Evolutionary conservation across 805 yeast genomes (phyloP).

Genomic region (Phaffomyces thermotolerans): DNA sequence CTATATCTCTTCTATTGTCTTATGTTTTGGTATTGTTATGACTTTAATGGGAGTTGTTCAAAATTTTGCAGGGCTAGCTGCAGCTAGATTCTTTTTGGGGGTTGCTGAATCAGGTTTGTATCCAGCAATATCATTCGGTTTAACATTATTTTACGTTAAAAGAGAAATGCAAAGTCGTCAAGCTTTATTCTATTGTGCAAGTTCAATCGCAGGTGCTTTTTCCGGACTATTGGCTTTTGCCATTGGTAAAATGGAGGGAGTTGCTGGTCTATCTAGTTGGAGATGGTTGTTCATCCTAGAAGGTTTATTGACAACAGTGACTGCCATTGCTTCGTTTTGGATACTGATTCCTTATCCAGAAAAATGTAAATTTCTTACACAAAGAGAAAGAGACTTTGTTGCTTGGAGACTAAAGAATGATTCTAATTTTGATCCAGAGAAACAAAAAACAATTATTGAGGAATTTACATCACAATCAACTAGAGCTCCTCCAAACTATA

Average conservation of each 20-base stretch:
- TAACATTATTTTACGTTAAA: constrained; percentile 33
- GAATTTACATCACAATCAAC: constrained; percentile 3
- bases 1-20: constrained; percentile 40
- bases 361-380: constrained; percentile 34
- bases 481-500: constrained; percentile 6
- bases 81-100: constrained; percentile 40
- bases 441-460: background rate
- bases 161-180: constrained; percentile 32
- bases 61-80: constrained; percentile 17
- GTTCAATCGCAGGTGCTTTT: constrained; percentile 38
- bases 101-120: constrained; percentile 36
- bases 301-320: constrained; percentile 28
- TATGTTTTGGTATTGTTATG: constrained; percentile 33
- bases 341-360: constrained; percentile 38
- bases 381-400: constrained; percentile 26
- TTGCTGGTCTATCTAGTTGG: constrained; percentile 35
- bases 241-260: constrained; percentile 27
- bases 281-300: constrained; percentile 32
- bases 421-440: constrained; percentile 5
- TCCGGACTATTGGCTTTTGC: constrained; percentile 37
- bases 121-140: constrained; percentile 34
- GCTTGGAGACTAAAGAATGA: constrained; percentile 19
- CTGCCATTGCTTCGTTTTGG: constrained; percentile 28
- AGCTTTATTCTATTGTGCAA: constrained; percentile 32
- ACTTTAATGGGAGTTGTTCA: constrained; percentile 42